Evolutionary conservation across 306 rosid species (phyloP).

Genomic region (Begonia masoniana): DNA sequence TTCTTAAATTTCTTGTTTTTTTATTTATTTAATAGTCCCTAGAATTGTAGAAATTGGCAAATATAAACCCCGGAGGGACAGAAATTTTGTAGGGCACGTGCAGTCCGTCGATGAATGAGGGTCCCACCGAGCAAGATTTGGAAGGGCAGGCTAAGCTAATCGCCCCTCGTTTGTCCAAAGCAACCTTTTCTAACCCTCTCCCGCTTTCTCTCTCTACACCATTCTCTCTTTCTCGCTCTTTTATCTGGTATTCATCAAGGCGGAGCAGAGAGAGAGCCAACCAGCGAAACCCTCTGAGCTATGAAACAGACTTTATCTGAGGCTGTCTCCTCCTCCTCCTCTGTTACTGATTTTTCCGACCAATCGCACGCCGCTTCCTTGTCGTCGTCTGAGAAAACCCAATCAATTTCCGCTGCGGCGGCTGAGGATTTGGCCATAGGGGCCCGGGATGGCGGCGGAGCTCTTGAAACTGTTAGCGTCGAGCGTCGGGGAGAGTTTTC

Average conservation of each 20-base stretch:
- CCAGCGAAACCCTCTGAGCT: constrained; percentile 8
- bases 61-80: no score
- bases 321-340: constrained; percentile 62
- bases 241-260: not conserved
- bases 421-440: constrained; percentile 61
- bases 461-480: constrained; percentile 63
- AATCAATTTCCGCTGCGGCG: constrained; percentile 41
- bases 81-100: no score
- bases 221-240: not conserved
- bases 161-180: not conserved
- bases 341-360: constrained; percentile 35
- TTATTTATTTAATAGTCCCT: no score
- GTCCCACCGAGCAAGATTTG: no score
- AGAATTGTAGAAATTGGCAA: no score
- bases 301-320: constrained; percentile 80
- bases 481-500: constrained; percentile 81
- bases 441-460: constrained; percentile 74
- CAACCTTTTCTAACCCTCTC: not conserved
- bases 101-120: no score
- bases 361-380: constrained; percentile 49
- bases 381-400: constrained; percentile 25
- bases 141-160: not conserved
- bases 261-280: constrained; percentile 4
- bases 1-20: no score
- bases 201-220: not conserved